phyloP scores from a whole-genome alignment of 2,329 filamentous ascomycete genomes.

The Aspergillus viridinutans region DNA sequence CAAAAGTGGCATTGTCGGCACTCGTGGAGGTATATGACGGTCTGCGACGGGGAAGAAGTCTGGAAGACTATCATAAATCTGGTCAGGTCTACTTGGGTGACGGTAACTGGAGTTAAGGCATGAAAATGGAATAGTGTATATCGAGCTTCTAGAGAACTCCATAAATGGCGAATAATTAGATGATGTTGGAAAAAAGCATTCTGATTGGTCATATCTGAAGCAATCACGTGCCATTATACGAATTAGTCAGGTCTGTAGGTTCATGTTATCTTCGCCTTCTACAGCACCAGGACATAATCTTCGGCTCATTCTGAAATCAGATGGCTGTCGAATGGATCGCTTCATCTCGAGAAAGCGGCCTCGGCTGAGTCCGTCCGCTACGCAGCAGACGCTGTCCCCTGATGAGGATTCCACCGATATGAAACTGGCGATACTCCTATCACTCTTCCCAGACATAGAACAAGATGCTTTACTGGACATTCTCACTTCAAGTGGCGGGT shows the following conservation, averaged over 20 bases:
- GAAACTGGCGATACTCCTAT: slow-evolving; percentile 79
- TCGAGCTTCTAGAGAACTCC: not conserved
- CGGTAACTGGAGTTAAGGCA: slow-evolving; percentile 17
- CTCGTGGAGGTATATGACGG: slow-evolving; percentile 26
- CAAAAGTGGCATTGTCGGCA: slow-evolving; percentile 20
- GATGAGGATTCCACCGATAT: slow-evolving; percentile 80
- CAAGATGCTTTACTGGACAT: slow-evolving; percentile 71
- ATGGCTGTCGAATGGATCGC: slow-evolving; percentile 36
- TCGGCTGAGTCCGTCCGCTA: slow-evolving; percentile 14
- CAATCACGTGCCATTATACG: slow-evolving; percentile 28
- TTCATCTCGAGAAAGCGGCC: slow-evolving; percentile 37
- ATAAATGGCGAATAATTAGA: not conserved
- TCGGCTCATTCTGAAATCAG: slow-evolving; percentile 19
- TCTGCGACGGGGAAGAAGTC: slow-evolving; percentile 17
- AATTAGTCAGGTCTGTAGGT: slow-evolving; percentile 5
- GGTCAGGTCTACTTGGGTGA: slow-evolving; percentile 21
- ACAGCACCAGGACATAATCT: not conserved
- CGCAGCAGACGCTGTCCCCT: not conserved
- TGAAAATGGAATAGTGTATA: not conserved
- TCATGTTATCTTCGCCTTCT: not conserved
- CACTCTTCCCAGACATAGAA: slow-evolving; percentile 62
- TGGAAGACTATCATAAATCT: slow-evolving; percentile 22
- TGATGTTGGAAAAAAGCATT: not conserved
- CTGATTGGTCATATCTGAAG: slow-evolving; percentile 27
- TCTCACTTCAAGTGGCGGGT: slow-evolving; percentile 72